Evolutionary conservation across 257 asterid species (phyloP).

Genomic region (Anisodus tanguticus): DNA sequence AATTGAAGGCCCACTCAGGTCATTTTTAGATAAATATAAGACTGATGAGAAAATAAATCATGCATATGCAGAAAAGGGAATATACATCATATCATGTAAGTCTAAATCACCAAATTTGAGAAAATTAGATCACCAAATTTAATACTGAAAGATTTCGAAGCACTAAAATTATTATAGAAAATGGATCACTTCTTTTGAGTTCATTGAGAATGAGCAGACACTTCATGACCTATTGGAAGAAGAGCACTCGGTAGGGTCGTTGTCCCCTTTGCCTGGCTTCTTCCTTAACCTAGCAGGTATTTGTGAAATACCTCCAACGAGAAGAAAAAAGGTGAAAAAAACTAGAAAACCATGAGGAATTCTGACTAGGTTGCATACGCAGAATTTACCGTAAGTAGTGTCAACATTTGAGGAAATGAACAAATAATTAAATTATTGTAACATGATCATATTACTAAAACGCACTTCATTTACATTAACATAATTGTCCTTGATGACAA

Average conservation of each 20-base stretch:
- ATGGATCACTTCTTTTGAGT: background rate
- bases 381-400: background rate
- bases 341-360: background rate
- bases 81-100: background rate
- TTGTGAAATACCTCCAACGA: background rate
- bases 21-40: background rate
- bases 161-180: background rate
- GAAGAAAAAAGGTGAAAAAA: background rate
- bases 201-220: background rate
- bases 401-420: background rate
- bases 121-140: background rate
- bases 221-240: background rate
- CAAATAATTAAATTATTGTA: background rate
- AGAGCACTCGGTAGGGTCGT: background rate
- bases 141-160: background rate
- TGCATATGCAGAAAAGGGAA: background rate
- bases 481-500: background rate
- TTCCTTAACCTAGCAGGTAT: background rate
- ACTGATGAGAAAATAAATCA: background rate
- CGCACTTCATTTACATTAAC: background rate
- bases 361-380: background rate
- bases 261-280: background rate
- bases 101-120: background rate
- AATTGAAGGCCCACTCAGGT: too few relatives aligned
- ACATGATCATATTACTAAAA: background rate